Evolutionary conservation across 2,329 filamentous ascomycete species (phyloP).

Genomic region (Sporothrix brasiliensis): DNA sequence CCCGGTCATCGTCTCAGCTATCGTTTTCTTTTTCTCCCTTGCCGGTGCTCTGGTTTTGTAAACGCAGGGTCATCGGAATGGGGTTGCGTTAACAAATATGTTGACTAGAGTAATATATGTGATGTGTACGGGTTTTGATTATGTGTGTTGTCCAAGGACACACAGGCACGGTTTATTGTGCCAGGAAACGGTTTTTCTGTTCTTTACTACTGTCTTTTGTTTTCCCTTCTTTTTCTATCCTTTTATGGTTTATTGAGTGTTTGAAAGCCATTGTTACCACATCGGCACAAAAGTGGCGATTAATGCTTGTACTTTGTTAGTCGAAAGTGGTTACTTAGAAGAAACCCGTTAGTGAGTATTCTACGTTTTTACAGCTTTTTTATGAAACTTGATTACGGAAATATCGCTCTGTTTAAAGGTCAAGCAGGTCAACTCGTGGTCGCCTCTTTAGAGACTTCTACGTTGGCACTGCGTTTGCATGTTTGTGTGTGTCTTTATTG

Average conservation of each 20-base stretch:
- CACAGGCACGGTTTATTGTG: neutral
- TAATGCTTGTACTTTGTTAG: neutral
- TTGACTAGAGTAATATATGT: neutral
- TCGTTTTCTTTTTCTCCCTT: constrained; percentile 46
- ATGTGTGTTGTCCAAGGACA: constrained; percentile 1
- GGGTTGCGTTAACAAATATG: neutral
- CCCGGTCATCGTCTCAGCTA: constrained; percentile 43
- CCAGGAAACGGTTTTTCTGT: neutral
- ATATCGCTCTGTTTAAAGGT: too few species aligned
- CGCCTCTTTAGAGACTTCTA: too few species aligned
- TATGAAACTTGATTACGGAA: neutral
- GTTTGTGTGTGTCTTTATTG: too few species aligned
- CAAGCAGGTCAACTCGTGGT: too few species aligned
- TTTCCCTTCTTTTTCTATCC: neutral
- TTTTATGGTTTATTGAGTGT: neutral
- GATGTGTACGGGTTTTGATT: neutral
- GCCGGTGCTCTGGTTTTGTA: constrained; percentile 48
- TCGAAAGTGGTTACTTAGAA: neutral
- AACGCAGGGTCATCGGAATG: constrained; percentile 23
- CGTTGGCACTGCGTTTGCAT: too few species aligned
- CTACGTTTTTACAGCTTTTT: neutral
- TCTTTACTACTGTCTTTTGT: neutral
- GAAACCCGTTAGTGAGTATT: neutral
- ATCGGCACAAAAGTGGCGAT: neutral
- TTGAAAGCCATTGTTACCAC: neutral